These are phyloP conservation scores for Fraxinus xanthoxyloides DNA, from an alignment of 305 asterid genomes.

Conservation along the genomic window DNA sequence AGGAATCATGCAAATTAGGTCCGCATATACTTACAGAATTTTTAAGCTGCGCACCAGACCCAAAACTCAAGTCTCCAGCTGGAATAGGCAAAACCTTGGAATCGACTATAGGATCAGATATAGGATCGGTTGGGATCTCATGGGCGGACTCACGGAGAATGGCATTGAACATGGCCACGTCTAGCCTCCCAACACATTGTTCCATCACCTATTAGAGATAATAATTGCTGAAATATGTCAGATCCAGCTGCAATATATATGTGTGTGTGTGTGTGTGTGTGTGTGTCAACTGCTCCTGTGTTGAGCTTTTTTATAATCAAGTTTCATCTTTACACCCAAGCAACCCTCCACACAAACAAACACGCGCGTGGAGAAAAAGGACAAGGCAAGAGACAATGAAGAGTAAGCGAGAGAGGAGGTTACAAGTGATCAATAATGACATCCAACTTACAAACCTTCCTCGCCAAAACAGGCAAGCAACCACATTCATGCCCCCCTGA, in stretches of 20 bases:
- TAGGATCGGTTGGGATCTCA: slow-evolving; percentile 98
- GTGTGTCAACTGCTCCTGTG: not conserved
- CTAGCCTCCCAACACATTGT: slow-evolving; percentile 85
- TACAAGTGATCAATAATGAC: slow-evolving; percentile 11
- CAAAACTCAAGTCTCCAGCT: slow-evolving; percentile 94
- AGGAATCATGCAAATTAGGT: not conserved
- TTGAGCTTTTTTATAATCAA: not conserved
- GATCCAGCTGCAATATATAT: not conserved
- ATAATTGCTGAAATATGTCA: not conserved
- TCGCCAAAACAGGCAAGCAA: slow-evolving; percentile 84
- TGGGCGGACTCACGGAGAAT: slow-evolving; percentile 93
- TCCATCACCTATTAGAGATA: slow-evolving; percentile 69
- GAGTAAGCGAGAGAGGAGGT: not conserved
- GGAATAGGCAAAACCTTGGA: slow-evolving; percentile 93
- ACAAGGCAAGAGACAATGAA: not conserved
- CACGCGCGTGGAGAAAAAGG: not conserved
- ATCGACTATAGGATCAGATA: slow-evolving; percentile 96
- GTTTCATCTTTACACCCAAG: not conserved
- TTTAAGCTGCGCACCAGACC: slow-evolving; percentile 95
- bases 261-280: no score
- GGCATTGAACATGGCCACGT: slow-evolving; percentile 96
- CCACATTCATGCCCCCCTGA: slow-evolving; percentile 92
- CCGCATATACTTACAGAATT: slow-evolving; percentile 61
- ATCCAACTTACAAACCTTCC: slow-evolving; percentile 51
- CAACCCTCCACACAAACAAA: not conserved